Evolutionary conservation across 1,284 basidiomycete genomes (phyloP), one percentile per base, ranked within the genome.

Genomic region (Cryptococcus hybrid): DNA sequence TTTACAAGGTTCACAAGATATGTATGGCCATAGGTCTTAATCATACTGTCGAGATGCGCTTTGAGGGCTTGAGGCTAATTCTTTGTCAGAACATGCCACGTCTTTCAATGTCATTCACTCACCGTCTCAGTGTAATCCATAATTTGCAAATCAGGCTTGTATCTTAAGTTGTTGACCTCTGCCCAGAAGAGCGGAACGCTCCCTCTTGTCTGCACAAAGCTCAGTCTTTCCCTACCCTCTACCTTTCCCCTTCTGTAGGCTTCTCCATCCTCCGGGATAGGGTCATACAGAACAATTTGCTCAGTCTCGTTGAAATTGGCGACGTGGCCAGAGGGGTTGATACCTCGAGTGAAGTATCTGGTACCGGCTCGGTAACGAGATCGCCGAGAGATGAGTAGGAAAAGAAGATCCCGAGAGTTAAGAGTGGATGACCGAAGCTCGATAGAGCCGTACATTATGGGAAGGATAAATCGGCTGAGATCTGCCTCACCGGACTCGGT

Each of bases 111-210:
- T 4, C 12, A 34, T 12, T 12, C 40, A 66, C 84, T 63, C 69
- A 89, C 89, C 37, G 92, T 90, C 64, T 91, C 86, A 54, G 87
- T 85, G 43, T 90, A 78, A 56, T 97, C 92, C 92, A 98, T 98
- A 63, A 99, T 85, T 78, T 94, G 90, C 57, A 99, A 80, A 77
- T 99, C 96, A 7, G 96, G 96, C 76, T 94, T 96, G 79, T 99
- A 99, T 62, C 93, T 84, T 62, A 99, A 75, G 50, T 92, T 99
- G 78, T 95, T 98, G 71, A 99, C 82, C 78, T 99, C 95, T 2
- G 92, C 91, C 96, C 96, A 99, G 76, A 88, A 98, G 15, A 99
- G 79, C 2, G 96, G 96, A 8, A 95, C 88, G 65, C 90, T 93
- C 7, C 96, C 96, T 65, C 96, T 84, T 54, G 89, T 92, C 80